Evolutionary conservation across 2,329 filamentous ascomycete species (phyloP), one percentile per base, ranked within the genome.

Genomic region (Paramyrothecium roridum): DNA sequence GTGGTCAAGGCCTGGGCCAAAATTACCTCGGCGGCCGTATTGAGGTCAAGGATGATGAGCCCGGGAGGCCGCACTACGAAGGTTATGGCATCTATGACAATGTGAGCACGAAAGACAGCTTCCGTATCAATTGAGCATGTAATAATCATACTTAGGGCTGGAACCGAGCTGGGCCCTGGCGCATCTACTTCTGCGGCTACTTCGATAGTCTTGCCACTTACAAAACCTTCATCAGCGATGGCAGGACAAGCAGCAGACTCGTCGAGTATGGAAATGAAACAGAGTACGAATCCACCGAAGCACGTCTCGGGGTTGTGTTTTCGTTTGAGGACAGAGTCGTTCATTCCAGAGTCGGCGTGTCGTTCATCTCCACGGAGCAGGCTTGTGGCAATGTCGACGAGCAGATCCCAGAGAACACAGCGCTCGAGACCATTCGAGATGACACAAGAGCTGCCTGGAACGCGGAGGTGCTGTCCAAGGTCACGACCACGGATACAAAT

Each of bases 1-100:
- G 85, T 37, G 82, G 83, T 1, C 74, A 82, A 59, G 82, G 83
- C 0, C 74, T 86, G 34, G 80, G 81, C n/a, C 86, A 89, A 66
- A 75, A 77, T 37, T 89, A 87, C 62, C 73, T 82, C 7, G 80
- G 80, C n/a, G 86, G 86, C 0, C 77, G 76, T 48, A 81, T 89
- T 30, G 72, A 71, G 2, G 73, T 86, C 2, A 69, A 71, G n/a
- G 62, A 67, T 0, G 77, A 82, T 45, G 74, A 77, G 0, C 56
- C 59, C 1, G 66, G 63, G 7, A 33, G 56, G 0, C 51, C 71
- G 26, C 78, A 77, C 54, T 89, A 88, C 60, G 78, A 80, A 48
- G 86, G 85, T 0, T 77, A 73, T 40, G 85, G 86, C 0, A 80
- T 79, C 1, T 89, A 88, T 64, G 79, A 88, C 53, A 86, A 87